Conservation (phyloP, 1,284 basidiomycete genomes). For the Meripilus lineatus region DNA sequence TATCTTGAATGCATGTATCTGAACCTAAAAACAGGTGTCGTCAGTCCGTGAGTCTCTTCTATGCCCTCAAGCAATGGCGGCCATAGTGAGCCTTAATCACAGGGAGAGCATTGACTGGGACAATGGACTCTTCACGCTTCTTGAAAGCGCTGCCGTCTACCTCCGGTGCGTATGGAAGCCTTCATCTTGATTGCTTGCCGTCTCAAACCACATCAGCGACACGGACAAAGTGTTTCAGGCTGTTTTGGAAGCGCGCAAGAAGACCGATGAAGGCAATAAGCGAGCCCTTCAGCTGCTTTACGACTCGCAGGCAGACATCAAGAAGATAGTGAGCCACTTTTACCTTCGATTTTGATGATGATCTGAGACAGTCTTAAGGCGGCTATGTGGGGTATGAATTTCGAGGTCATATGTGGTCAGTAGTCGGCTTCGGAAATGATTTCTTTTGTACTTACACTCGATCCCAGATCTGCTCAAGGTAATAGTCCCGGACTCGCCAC, state of each 20-base stretch:
- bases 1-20: no score
- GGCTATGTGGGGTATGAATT: constrained; percentile 4
- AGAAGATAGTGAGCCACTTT: constrained; percentile 4
- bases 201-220: not conserved
- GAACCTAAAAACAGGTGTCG: no score
- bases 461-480: not conserved
- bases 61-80: no score
- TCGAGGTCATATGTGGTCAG: constrained; percentile 6
- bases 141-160: constrained; percentile 10
- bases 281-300: no score
- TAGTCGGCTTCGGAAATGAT: not conserved
- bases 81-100: no score
- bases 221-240: constrained; percentile 3
- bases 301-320: constrained; percentile 7
- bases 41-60: no score
- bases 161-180: constrained; percentile 6
- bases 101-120: no score
- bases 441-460: not conserved
- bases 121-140: constrained; percentile 5
- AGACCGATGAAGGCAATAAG: not conserved
- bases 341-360: not conserved
- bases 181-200: not conserved
- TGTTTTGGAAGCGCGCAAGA: constrained; percentile 3
- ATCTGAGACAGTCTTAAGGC: no score
- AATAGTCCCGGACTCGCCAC: not conserved